Base-by-base conservation (phyloP, 2,329 filamentous ascomycete genomes). In the Domatiomyces catenatus region DNA sequence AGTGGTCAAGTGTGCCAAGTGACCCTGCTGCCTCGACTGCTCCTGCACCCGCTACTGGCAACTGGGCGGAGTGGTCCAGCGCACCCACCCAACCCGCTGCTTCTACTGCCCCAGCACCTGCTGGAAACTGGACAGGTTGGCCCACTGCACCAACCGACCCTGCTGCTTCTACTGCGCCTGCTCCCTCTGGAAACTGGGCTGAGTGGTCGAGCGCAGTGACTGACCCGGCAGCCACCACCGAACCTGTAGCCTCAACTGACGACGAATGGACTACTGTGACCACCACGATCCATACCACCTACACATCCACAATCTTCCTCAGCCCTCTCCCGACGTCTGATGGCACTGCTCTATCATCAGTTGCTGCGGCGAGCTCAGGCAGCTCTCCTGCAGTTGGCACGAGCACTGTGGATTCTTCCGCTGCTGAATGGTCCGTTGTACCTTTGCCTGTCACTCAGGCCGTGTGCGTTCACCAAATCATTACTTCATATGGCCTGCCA, bases 281-380 rank as follows among this genome's bases (percentile, higher is more conserved):
- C 50, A 56, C 57, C 43, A 26, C 57, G 44, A 60, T 56, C 52
- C 51, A 48, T 48, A 53, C 44, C 50, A 56, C 32, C 48, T 60
- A 59, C 46, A 85, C 81, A 58, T 15, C 51, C 5, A 26, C 69
- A 84, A 75, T 70, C 72, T 81, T 60, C 77, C 86, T 62, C 71
- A 76, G 68, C 77, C 72, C 60, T 87, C 83, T 62, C 81, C 45
- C 45, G 52, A 42, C 18, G 18, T 79, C 57, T 77, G 79, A 57
- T 77, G 81, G 48, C 76, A 78, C 64, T 71, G 77, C 60, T 74
- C 77, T 48, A 76, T 84, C 57, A 87, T 83, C 58, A 75, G 61
- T 60, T 45, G 51, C 60, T n/a, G 58, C 54, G 50, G 46, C 52
- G 8, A 39, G 28, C n/a, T 36, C 42, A 8, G 12, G 28, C 46